A percentile compares a stretch with the other conserved stretches of the same genome.
phyloP scores from a whole-genome alignment of 129 eudicot genomes.

The Kitagawia praeruptora region DNA sequence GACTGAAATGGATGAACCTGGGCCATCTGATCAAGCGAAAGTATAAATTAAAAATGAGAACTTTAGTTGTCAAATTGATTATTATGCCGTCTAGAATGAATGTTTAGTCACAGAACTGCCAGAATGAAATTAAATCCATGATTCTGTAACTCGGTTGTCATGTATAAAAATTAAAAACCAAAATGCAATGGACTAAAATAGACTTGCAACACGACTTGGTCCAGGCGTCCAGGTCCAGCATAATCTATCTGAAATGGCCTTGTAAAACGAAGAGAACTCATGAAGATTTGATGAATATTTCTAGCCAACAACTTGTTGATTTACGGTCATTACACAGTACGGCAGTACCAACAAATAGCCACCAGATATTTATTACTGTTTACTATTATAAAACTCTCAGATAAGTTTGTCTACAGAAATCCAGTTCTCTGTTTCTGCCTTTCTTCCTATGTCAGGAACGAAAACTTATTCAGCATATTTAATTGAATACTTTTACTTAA shows the following conservation, averaged over 20 bases:
- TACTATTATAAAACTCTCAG: background rate
- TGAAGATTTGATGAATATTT: background rate
- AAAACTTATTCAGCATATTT: no score
- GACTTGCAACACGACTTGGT: background rate
- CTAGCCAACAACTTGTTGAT: background rate
- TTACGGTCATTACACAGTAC: background rate
- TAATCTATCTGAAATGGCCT: background rate
- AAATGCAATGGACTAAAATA: background rate
- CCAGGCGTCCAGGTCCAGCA: background rate
- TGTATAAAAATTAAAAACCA: background rate
- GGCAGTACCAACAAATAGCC: background rate
- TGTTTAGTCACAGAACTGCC: background rate
- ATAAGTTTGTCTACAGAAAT: no score
- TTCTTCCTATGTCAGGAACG: no score
- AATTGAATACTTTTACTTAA: background rate
- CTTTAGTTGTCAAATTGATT: background rate
- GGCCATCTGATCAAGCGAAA: background rate
- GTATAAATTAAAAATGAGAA: background rate
- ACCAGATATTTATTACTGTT: background rate
- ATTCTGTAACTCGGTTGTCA: background rate
- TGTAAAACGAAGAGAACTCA: background rate
- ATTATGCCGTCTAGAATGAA: background rate
- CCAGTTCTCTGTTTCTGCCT: no score
- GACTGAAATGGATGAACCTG: background rate
- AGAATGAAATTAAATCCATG: background rate